Conservation (phyloP, 163 green algal species). For the Trebouxiophyceae sp. region DNA sequence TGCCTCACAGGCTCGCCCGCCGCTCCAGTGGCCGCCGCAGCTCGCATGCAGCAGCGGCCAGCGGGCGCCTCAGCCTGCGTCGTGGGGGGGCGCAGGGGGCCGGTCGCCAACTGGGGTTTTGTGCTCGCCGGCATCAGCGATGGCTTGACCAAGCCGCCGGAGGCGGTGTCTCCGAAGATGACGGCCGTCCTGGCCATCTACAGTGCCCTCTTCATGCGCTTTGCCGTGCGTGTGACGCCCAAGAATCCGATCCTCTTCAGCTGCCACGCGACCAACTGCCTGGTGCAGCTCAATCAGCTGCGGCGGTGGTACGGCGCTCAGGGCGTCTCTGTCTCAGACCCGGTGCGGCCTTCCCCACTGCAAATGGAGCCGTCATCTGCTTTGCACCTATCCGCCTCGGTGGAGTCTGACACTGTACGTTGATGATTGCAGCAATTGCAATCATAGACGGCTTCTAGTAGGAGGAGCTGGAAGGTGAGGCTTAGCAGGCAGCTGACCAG, state of each 20-base stretch:
- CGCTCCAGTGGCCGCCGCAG: not conserved
- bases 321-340: not conserved
- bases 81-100: conserved; percentile 24
- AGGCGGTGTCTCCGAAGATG: conserved; percentile 59
- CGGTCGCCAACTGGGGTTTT: conserved; percentile 74
- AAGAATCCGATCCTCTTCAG: conserved; percentile 71
- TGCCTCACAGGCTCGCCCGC: not conserved
- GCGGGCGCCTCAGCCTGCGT: not conserved
- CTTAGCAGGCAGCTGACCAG: too few species aligned
- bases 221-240: conserved; percentile 66
- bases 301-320: conserved; percentile 31
- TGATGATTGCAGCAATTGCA: too few species aligned
- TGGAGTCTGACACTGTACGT: too few species aligned
- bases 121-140: conserved; percentile 13
- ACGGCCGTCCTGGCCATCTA: conserved; percentile 63
- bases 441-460: too few species aligned
- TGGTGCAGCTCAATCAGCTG: conserved; percentile 67
- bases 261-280: conserved; percentile 68
- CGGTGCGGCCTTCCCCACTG: too few species aligned
- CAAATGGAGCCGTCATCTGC: too few species aligned
- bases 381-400: too few species aligned
- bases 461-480: too few species aligned
- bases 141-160: conserved; percentile 38
- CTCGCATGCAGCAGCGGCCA: not conserved
- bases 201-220: conserved; percentile 78